Evolutionary conservation across 768 basidiomycete genomes (phyloP).

Genomic region (Lentinula aciculospora): DNA sequence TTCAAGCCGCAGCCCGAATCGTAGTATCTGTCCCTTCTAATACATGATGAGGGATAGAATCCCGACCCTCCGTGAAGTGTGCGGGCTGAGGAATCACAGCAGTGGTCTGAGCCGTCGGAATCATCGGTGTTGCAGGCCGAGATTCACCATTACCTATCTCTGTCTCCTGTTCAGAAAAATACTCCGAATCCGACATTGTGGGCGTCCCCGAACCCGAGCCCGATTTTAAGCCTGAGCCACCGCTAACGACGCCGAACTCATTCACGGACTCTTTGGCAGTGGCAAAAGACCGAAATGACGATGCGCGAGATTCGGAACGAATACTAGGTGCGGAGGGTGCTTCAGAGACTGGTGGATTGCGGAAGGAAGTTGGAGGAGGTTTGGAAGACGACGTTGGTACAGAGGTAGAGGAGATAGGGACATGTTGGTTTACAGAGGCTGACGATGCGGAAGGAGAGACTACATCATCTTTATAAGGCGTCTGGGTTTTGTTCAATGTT

Average conservation of each 20-base stretch:
- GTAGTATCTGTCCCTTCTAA: constrained; percentile 4
- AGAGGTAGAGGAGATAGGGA: not conserved
- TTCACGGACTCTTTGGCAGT: constrained; percentile 4
- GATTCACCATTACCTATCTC: not conserved
- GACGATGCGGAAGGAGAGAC: not conserved
- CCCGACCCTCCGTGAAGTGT: not conserved
- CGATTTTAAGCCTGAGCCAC: not conserved
- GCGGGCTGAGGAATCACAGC: not conserved
- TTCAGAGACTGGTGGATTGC: not conserved
- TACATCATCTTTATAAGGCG: not conserved
- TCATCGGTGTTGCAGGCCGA: constrained; percentile 1
- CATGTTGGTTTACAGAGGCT: not conserved
- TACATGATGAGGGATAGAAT: not conserved
- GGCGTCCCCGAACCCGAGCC: not conserved
- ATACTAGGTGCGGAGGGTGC: not conserved
- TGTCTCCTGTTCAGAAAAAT: constrained; percentile 6
- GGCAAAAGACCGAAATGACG: constrained; percentile 6
- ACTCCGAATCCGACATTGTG: constrained; percentile 2
- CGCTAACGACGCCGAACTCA: not conserved
- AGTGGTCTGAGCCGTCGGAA: not conserved
- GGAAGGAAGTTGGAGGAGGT: constrained; percentile 4
- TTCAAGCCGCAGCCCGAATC: not conserved
- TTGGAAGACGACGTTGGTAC: not conserved
- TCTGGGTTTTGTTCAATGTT: not conserved
- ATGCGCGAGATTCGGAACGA: constrained; percentile 7